Base-by-base conservation (phyloP, 805 yeast genomes). In the Kluyveromyces aestuarii region DNA sequence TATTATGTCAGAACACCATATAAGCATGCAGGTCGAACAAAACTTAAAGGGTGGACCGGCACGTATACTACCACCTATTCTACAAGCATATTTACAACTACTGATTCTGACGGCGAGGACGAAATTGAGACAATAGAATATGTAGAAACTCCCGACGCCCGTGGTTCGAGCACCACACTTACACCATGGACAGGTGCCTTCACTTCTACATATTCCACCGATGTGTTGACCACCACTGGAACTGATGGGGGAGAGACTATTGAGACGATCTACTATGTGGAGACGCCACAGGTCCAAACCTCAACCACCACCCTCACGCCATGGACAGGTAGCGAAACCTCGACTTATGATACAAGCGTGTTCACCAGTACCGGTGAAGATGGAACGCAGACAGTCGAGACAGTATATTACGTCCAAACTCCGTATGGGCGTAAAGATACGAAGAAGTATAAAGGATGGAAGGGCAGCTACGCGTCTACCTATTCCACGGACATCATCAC, bases 191-290 rank as follows among this genome's bases (percentile, higher is more conserved):
- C 6, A 48, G 55, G 2, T 48, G 40, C 25, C 25, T 21, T 21
- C 25, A 21, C 25, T 4, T 21, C 25, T 6, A 21, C 25, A 6
- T 21, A 21, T 37, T 41, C 50, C 8, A 46, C 53, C 2, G 35
- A 25, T 5, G 5, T 33, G 6, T 40, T 50, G 5, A 50, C 55
- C 11, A 41, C 40, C 21, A 42, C 44, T 17, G 56, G 56, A 3
- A 19, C 52, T 13, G 52, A 51, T 40, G 55, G 55, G 16, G 40
- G 33, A 13, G 40, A 46, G 27, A 53, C 56, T 2, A 50, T 52
- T 27, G 47, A 48, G 36, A 50, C 55, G 2, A 35, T 50, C 16
- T 53, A 53, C 49, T 50, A 48, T 40, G 54, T 55, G 6, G 53
- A 53, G 25, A 55, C 58, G 1, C 58, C 58, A 41, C 14, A n/a